Percentiles rank a stretch among this genome's conserved stretches.
Evolutionary conservation across 495 filamentous ascomycete species (phyloP).

Genomic region (Penicillium manginii): DNA sequence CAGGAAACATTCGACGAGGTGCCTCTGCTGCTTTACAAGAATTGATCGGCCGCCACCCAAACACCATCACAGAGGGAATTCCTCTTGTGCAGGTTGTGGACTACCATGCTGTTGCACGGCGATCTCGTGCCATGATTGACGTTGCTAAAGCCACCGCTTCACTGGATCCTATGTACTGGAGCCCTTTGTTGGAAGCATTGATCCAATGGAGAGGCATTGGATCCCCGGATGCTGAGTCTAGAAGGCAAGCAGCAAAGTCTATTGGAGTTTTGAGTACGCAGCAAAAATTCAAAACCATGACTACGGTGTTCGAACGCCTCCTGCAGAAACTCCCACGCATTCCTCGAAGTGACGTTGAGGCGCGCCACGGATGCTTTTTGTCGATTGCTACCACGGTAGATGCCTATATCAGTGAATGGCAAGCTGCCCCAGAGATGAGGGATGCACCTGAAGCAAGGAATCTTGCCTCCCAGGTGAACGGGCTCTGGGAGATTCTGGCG

Average conservation of each 20-base stretch:
- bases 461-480: constrained; percentile 28
- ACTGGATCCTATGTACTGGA: constrained; percentile 69
- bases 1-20: constrained; percentile 89
- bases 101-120: constrained; percentile 86
- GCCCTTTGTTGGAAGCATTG: constrained; percentile 67
- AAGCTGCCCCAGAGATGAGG: constrained; percentile 11
- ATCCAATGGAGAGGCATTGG: constrained; percentile 88
- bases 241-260: constrained; percentile 70
- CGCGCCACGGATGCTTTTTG: constrained; percentile 69
- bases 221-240: constrained; percentile 70
- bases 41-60: constrained; percentile 87
- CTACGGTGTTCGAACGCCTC: constrained; percentile 42
- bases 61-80: constrained; percentile 80
- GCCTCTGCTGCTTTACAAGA: constrained; percentile 94
- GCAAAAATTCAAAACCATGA: constrained; percentile 35
- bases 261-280: constrained; percentile 62
- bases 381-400: constrained; percentile 54
- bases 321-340: constrained; percentile 49
- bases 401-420: constrained; percentile 30
- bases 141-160: constrained; percentile 69
- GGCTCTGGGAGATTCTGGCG: constrained; percentile 47
- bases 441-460: constrained; percentile 20
- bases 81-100: constrained; percentile 85
- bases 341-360: constrained; percentile 63
- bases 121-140: constrained; percentile 77